Conservation (phyloP, 2,329 filamentous ascomycete species). For the Colletotrichum orchidophilum region DNA sequence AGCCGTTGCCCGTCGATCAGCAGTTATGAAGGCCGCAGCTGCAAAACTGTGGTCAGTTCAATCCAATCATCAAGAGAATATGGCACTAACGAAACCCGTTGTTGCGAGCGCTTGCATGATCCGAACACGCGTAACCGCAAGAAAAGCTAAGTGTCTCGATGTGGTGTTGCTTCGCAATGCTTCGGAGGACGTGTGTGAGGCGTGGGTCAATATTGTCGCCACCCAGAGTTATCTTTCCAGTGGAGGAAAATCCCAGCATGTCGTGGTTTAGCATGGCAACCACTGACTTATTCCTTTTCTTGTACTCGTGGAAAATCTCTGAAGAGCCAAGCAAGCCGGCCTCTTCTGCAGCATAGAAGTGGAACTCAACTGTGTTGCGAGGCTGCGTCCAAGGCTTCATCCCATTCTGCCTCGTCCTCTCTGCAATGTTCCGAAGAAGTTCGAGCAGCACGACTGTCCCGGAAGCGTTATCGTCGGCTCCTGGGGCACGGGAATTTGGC, state of each 20-base stretch:
- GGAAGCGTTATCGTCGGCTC: neutral
- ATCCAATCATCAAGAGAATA: neutral
- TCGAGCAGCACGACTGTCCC: neutral
- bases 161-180: neutral
- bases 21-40: neutral
- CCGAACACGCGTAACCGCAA: neutral
- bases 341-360: neutral
- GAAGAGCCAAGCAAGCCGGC: neutral
- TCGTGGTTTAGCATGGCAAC: neutral
- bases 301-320: neutral
- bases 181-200: neutral
- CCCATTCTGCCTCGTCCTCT: neutral
- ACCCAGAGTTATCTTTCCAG: neutral
- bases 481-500: neutral
- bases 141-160: neutral
- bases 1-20: neutral
- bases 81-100: neutral
- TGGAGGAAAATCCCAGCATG: neutral
- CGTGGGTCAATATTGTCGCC: neutral
- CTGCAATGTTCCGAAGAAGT: neutral
- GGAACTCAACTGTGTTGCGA: neutral
- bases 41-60: neutral
- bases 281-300: neutral
- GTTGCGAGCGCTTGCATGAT: neutral
- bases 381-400: neutral